phyloP scores from a whole-genome alignment of 495 filamentous ascomycete genomes.

The Cercophora newfieldiana region DNA sequence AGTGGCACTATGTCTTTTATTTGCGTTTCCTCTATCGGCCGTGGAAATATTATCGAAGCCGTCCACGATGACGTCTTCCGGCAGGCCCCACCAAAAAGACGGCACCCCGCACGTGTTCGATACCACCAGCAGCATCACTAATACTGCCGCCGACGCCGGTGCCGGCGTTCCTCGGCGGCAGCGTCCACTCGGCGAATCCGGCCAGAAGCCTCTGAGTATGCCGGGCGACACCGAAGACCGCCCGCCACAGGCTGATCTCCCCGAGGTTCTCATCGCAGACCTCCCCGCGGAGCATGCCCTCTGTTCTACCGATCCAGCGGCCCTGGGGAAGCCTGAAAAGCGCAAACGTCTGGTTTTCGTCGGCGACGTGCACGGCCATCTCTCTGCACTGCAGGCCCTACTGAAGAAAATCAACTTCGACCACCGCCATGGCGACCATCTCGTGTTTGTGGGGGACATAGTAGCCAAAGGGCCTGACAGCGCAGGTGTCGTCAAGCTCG shows the following conservation, averaged over 20 bases:
- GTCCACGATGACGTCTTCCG: slow-evolving; percentile 4
- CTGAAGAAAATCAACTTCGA: slow-evolving; percentile 69
- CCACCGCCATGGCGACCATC: slow-evolving; percentile 60
- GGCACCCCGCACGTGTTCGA: neutral
- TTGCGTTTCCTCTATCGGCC: slow-evolving; percentile 5
- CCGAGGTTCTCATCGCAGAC: slow-evolving; percentile 26
- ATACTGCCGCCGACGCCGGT: neutral
- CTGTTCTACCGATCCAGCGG: neutral
- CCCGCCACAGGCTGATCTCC: slow-evolving; percentile 24
- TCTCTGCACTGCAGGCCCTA: slow-evolving; percentile 62
- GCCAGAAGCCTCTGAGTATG: slow-evolving; percentile 18
- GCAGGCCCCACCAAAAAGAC: neutral
- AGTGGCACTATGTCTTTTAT: neutral
- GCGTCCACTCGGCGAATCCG: neutral
- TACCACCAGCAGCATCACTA: neutral
- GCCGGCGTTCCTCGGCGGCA: neutral
- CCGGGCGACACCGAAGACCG: slow-evolving; percentile 30
- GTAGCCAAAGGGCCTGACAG: slow-evolving; percentile 89
- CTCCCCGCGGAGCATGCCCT: slow-evolving; percentile 41
- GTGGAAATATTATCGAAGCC: neutral
- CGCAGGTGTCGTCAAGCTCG: slow-evolving; percentile 71
- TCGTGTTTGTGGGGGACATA: slow-evolving; percentile 81
- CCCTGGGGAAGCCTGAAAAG: neutral
- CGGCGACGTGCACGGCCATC: slow-evolving; percentile 90
- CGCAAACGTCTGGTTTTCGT: slow-evolving; percentile 63